These are phyloP conservation scores for Pythium inflatum DNA, from an alignment of 352 stramenopile species.

Conservation along the genomic window DNA sequence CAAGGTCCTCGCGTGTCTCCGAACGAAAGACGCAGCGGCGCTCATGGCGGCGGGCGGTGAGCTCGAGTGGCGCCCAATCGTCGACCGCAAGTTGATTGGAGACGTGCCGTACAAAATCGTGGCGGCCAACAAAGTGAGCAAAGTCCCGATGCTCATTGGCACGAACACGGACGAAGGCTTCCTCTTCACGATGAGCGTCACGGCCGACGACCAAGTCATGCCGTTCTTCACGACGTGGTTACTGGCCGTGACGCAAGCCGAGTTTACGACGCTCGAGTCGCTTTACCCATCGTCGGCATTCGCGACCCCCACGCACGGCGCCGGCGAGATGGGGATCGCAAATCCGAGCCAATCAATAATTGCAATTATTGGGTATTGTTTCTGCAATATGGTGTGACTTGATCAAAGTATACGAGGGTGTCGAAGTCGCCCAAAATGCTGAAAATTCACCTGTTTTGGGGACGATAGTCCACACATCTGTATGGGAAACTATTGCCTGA, in stretches of 20 bases:
- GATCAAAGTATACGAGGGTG: background rate
- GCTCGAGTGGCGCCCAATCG: slow-evolving; percentile 14
- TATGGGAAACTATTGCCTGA: background rate
- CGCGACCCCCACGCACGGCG: background rate
- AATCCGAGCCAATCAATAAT: background rate
- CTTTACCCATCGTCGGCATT: slow-evolving; percentile 10
- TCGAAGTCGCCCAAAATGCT: no score
- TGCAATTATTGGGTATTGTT: background rate
- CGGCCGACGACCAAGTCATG: background rate
- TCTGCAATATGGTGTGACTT: background rate
- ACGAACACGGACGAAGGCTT: slow-evolving; percentile 30
- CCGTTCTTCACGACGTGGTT: slow-evolving; percentile 17
- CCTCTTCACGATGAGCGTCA: slow-evolving; percentile 4
- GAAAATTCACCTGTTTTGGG: no score
- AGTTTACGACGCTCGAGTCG: slow-evolving; percentile 6
- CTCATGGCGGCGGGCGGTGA: slow-evolving; percentile 6
- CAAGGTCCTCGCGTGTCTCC: slow-evolving; percentile 15
- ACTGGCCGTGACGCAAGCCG: background rate
- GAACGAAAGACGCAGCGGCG: background rate
- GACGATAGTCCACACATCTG: no score
- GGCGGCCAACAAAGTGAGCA: slow-evolving; percentile 14
- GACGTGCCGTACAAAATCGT: slow-evolving; percentile 18
- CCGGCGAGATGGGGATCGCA: slow-evolving; percentile 16
- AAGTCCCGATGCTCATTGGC: slow-evolving; percentile 23
- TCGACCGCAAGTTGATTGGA: slow-evolving; percentile 10